These are phyloP conservation scores for Fusarium sp. DNA, from an alignment of 2,329 filamentous ascomycete species.

Conservation along the genomic window DNA sequence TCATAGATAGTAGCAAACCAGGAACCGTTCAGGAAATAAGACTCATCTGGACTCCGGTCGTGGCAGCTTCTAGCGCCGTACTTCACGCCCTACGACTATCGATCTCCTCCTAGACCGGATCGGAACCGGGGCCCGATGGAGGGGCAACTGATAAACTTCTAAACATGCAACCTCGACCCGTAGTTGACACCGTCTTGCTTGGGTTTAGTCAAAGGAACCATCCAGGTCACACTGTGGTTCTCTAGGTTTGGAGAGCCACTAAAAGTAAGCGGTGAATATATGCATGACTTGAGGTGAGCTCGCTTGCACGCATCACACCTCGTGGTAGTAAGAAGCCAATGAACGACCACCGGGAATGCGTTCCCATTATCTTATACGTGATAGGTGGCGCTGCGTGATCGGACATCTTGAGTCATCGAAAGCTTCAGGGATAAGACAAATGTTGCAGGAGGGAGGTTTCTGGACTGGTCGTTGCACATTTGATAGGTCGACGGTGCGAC, in stretches of 20 bases:
- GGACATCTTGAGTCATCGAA: constrained; percentile 16
- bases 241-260: neutral
- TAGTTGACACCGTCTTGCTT: neutral
- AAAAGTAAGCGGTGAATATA: neutral
- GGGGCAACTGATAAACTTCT: neutral
- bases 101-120: constrained; percentile 26
- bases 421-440: neutral
- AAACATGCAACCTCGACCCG: constrained; percentile 2
- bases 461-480: neutral
- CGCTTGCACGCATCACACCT: neutral
- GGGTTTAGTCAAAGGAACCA: neutral
- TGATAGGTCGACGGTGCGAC: neutral
- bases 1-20: neutral
- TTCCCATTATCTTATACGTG: neutral
- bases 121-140: constrained; percentile 32
- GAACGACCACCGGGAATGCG: neutral
- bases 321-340: neutral
- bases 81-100: constrained; percentile 15
- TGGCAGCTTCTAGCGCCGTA: constrained; percentile 29
- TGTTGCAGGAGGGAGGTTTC: constrained; percentile 12
- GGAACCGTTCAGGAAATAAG: constrained; percentile 10
- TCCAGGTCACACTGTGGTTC: neutral
- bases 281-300: neutral
- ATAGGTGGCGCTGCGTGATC: constrained; percentile 38
- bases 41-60: constrained; percentile 22